A percentile compares a stretch with the other conserved stretches of the same genome.
phyloP scores from a whole-genome alignment of 2,329 filamentous ascomycete species.

The Paecilomyces variotii region DNA sequence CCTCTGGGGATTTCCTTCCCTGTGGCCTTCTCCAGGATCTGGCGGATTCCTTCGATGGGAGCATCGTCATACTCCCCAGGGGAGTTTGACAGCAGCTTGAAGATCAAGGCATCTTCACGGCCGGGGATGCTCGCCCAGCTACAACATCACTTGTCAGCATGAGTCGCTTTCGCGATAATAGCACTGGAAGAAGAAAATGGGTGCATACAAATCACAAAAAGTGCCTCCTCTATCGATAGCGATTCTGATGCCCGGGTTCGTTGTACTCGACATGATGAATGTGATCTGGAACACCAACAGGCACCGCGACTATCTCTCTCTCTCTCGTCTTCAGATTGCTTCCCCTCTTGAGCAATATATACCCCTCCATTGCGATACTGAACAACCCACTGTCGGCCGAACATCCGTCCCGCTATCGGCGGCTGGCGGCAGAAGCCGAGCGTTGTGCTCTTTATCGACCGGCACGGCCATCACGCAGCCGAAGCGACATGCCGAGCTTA shows the following conservation, averaged over 20 bases:
- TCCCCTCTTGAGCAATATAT: background rate
- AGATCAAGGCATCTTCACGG: conserved; percentile 15
- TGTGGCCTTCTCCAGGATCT: conserved; percentile 42
- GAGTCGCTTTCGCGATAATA: background rate
- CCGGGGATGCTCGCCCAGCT: conserved; percentile 11
- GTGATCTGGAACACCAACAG: background rate
- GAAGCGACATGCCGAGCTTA: background rate
- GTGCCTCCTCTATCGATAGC: conserved; percentile 15
- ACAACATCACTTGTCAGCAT: background rate
- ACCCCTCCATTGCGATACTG: background rate
- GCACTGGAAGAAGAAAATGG: background rate
- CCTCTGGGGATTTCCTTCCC: conserved; percentile 10
- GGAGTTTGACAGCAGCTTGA: conserved; percentile 20
- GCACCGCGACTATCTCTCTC: background rate
- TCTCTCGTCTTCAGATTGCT: background rate
- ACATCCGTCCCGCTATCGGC: background rate
- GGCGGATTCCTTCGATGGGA: conserved; percentile 78
- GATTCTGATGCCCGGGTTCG: conserved; percentile 5
- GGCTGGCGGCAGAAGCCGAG: background rate
- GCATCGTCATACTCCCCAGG: conserved; percentile 20
- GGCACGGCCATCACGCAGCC: background rate
- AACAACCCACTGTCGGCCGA: background rate
- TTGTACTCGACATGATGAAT: conserved; percentile 1
- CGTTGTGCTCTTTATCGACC: background rate
- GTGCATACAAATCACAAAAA: conserved; percentile 11